Evolutionary conservation across 1,139 yeast species (phyloP), one percentile per base, ranked within the genome.

Genomic region (Debaryomycetaceae sp.): DNA sequence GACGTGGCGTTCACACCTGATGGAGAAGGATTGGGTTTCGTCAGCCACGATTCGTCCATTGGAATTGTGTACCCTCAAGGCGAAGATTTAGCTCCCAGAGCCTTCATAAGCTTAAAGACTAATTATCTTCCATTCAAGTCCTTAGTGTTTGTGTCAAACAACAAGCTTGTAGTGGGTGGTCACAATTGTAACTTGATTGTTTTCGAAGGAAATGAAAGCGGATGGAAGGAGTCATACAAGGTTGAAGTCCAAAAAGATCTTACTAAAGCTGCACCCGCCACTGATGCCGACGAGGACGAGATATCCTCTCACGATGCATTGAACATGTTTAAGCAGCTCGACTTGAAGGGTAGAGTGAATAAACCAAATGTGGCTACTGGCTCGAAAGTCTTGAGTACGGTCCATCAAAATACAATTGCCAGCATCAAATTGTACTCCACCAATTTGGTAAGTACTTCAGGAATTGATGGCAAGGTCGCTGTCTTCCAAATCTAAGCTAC

Each of bases 301-400:
- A 75, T 80, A 43, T 74, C 83, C 24, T 83, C 86, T 47, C 86
- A 85, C 54, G 85, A 90, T 49, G 98, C 98, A 11, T 78, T 93
- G 63, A 87, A 87, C 68, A 89, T 93, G 93, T 95, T 95, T 72
- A 85, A 90, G 66, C 97, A 93, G 66, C 75, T 93, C 77, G 99
- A 93, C 67, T 78, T 93, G 65, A 91, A 90, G 75, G 99, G 99
- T 45, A 79, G 88, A 47, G 83, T 80, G 43, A 73, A 77, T 52
- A 71, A 75, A 49, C 68, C 73, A 24, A 50, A 53, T 40, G 50
- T 53, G 14, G 52, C 51, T 13, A 68, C 71, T 23, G 69, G 78
- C 35, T 60, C 66, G 34, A 75, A 78, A 45, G 80, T 78, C 42
- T 75, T 86, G 59, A 77, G 76, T 49, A 89, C 97, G 14, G 81